Percentiles rank a stretch among this genome's conserved stretches.
phyloP scores from a whole-genome alignment of 2,329 filamentous ascomycete genomes.

The Coleophoma crateriformis region DNA sequence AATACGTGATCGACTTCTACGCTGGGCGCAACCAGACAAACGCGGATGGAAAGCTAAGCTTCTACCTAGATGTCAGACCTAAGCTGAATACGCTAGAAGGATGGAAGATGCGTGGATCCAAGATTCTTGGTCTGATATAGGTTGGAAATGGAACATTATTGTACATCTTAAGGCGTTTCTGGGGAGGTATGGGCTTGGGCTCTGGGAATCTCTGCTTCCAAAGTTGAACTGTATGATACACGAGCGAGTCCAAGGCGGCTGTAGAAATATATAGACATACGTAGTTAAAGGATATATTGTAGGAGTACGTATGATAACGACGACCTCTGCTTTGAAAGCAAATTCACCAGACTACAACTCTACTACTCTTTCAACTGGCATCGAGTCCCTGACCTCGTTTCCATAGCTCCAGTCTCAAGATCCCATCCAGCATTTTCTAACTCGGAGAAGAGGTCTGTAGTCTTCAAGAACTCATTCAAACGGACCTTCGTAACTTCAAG shows the following conservation, averaged over 20 bases:
- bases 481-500: not conserved
- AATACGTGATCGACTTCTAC: slow-evolving; percentile 99
- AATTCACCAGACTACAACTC: no score
- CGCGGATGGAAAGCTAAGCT: slow-evolving; percentile 44
- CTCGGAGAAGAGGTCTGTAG: slow-evolving; percentile 22
- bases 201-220: not conserved
- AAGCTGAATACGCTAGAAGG: slow-evolving; percentile 66
- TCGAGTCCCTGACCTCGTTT: slow-evolving; percentile 52
- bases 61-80: slow-evolving; percentile 63
- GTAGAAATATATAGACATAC: not conserved
- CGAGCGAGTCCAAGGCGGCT: not conserved
- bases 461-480: not conserved
- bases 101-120: slow-evolving; percentile 57
- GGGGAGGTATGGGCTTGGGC: no score
- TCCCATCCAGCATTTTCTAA: slow-evolving; percentile 57
- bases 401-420: slow-evolving; percentile 55
- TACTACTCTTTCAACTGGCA: slow-evolving; percentile 12
- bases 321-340: no score
- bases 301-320: not conserved
- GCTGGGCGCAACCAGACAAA: slow-evolving; percentile 51
- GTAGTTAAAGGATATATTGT: not conserved
- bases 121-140: slow-evolving; percentile 43
- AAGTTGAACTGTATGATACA: not conserved
- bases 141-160: not conserved
- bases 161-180: no score